These are phyloP conservation scores for Canavalia ensiformis DNA, from an alignment of 306 rosid species.

Conservation along the genomic window DNA sequence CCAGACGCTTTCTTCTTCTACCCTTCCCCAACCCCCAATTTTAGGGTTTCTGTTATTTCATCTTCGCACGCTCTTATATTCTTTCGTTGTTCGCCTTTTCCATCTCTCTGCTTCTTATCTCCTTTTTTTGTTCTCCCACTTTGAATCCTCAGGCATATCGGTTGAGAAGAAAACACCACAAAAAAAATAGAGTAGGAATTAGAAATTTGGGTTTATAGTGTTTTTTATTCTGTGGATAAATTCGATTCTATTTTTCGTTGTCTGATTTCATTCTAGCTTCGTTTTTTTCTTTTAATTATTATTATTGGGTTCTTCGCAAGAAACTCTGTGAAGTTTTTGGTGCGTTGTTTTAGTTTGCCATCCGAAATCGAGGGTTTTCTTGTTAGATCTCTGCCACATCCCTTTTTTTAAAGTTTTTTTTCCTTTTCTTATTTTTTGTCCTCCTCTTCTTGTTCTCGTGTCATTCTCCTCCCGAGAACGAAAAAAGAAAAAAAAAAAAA, in stretches of 20 bases:
- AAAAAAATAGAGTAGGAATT: background rate
- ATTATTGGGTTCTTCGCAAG: constrained; percentile 58
- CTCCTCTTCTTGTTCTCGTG: background rate
- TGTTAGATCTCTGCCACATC: constrained; percentile 63
- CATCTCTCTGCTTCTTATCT: background rate
- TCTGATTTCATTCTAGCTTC: constrained; percentile 50
- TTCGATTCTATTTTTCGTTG: constrained; percentile 48
- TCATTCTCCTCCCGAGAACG: constrained; percentile 22
- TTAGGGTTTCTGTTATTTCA: constrained; percentile 60
- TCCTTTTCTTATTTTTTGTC: background rate
- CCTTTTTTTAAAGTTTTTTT: background rate
- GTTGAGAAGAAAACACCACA: constrained; percentile 24
- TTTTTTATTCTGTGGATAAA: constrained; percentile 53
- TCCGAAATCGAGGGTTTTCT: constrained; percentile 92
- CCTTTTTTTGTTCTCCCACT: background rate
- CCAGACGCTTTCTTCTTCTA: background rate
- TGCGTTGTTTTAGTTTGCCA: constrained; percentile 94
- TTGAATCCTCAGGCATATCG: constrained; percentile 32
- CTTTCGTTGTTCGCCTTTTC: constrained; percentile 15
- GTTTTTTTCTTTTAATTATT: constrained; percentile 12
- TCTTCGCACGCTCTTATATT: constrained; percentile 15
- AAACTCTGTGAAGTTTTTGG: constrained; percentile 91
- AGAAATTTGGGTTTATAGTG: constrained; percentile 42
- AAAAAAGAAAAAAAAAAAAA: constrained; percentile 4
- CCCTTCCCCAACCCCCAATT: constrained; percentile 42